Conservation (phyloP, 2,329 filamentous ascomycete species). For the Fusarium tricinctum region DNA sequence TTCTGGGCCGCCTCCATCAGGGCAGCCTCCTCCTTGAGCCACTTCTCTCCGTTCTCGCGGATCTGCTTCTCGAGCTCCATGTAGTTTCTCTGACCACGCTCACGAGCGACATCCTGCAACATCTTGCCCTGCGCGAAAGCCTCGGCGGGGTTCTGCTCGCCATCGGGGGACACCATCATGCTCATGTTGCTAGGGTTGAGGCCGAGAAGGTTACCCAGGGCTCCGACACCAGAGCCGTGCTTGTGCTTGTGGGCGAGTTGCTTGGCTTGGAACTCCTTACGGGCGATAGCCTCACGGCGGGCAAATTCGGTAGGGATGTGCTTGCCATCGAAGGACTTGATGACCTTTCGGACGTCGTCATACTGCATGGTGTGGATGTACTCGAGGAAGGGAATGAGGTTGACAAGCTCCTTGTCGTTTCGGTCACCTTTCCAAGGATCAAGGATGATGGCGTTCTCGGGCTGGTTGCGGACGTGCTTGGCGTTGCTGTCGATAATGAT, state of each 20-base stretch:
- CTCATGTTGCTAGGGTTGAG: conserved; percentile 79
- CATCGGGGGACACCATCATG: conserved; percentile 71
- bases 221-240: conserved; percentile 72
- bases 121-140: conserved; percentile 94
- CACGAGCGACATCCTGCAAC: conserved; percentile 93
- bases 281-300: conserved; percentile 85
- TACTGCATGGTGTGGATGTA: conserved; percentile 96
- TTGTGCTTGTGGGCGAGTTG: conserved; percentile 74
- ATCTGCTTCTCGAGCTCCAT: conserved; percentile 91
- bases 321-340: conserved; percentile 90
- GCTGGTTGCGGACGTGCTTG: conserved; percentile 86
- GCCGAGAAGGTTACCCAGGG: conserved; percentile 80
- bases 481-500: conserved; percentile 92
- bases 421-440: conserved; percentile 90
- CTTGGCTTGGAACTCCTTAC: conserved; percentile 86
- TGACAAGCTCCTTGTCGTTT: conserved; percentile 87
- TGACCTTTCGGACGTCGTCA: conserved; percentile 84
- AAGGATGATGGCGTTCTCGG: conserved; percentile 95
- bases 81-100: conserved; percentile 92
- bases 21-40: conserved; percentile 92
- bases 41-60: conserved; percentile 91
- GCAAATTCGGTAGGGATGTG: conserved; percentile 93
- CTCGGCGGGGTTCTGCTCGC: conserved; percentile 79
- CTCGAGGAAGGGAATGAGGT: conserved; percentile 95
- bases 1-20: conserved; percentile 91